Conservation (phyloP, 371 early-diverging fungal genomes). For the Mortierella sp. region DNA sequence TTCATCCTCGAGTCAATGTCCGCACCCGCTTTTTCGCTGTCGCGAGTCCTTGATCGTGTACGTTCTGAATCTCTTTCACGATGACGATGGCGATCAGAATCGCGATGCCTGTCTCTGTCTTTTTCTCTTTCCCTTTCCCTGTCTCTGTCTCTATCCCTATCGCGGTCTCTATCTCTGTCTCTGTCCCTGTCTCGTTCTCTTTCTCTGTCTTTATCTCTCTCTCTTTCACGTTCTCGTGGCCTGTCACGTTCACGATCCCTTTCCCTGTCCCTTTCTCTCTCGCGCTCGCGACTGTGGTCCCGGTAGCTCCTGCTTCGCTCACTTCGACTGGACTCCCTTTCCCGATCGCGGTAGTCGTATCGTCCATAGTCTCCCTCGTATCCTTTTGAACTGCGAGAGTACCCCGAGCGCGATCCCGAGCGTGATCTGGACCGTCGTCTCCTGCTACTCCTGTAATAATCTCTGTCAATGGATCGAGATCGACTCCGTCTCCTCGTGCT, state of each 20-base stretch:
- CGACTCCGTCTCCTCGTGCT: constrained; percentile 37
- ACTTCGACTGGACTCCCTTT: constrained; percentile 21
- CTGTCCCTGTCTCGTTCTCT: constrained; percentile 18
- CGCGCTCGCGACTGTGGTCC: constrained; percentile 29
- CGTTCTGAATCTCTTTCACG: constrained; percentile 46
- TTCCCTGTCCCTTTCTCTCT: constrained; percentile 21
- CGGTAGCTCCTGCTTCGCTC: constrained; percentile 23
- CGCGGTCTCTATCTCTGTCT: constrained; percentile 18
- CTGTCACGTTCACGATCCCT: constrained; percentile 14
- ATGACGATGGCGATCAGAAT: constrained; percentile 54
- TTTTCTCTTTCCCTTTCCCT: constrained; percentile 6
- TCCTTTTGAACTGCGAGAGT: constrained; percentile 31
- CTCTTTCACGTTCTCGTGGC: constrained; percentile 6
- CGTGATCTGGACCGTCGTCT: constrained; percentile 30
- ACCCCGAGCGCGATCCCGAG: constrained; percentile 38
- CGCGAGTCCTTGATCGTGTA: constrained; percentile 13
- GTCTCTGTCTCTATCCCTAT: constrained; percentile 14
- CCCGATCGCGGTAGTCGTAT: constrained; percentile 31
- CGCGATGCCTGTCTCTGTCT: constrained; percentile 23
- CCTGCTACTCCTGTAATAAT: constrained; percentile 33
- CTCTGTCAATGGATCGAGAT: constrained; percentile 35
- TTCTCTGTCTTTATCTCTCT: constrained; percentile 18
- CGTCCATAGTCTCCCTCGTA: constrained; percentile 33
- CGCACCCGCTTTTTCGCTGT: constrained; percentile 30
- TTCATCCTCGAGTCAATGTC: constrained; percentile 45